phyloP scores from a whole-genome alignment of 805 yeast species.

The Yamadazyma philogaea region DNA sequence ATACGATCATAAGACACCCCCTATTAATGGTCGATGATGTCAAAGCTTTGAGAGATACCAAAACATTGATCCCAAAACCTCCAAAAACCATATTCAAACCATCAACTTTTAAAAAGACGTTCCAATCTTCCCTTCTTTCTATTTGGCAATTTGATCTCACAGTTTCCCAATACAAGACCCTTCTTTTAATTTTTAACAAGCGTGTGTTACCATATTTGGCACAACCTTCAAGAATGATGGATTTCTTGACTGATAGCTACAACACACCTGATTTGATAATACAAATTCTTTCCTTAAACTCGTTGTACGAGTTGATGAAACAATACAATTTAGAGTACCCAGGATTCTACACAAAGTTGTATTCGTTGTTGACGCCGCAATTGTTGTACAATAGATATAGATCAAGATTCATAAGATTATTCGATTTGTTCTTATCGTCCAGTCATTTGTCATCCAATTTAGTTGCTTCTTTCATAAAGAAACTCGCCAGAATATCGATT shows the following conservation, averaged over 20 bases:
- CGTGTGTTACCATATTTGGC: constrained; percentile 77
- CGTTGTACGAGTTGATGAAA: constrained; percentile 81
- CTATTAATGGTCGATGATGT: constrained; percentile 20
- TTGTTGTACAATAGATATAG: constrained; percentile 76
- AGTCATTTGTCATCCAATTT: constrained; percentile 81
- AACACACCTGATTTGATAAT: constrained; percentile 48
- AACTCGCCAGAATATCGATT: constrained; percentile 69
- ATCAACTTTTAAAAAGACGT: constrained; percentile 53
- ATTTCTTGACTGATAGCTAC: constrained; percentile 86
- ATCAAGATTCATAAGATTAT: constrained; percentile 81
- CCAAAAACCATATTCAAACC: constrained; percentile 37
- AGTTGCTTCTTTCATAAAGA: constrained; percentile 87
- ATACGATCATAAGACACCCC: constrained; percentile 34
- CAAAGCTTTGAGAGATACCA: constrained; percentile 29
- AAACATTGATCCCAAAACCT: constrained; percentile 29
- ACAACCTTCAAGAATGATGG: constrained; percentile 84
- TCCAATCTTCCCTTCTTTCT: constrained; percentile 67
- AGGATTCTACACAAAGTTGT: constrained; percentile 77
- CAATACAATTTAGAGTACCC: constrained; percentile 86
- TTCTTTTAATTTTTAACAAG: constrained; percentile 72
- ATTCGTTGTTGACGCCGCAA: constrained; percentile 72
- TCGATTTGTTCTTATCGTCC: constrained; percentile 81
- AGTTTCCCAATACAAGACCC: constrained; percentile 61
- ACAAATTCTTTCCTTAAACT: constrained; percentile 79
- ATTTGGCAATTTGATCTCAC: constrained; percentile 50